phyloP scores from a whole-genome alignment of 2,329 filamentous ascomycete species.

The Thelonectria discophora region DNA sequence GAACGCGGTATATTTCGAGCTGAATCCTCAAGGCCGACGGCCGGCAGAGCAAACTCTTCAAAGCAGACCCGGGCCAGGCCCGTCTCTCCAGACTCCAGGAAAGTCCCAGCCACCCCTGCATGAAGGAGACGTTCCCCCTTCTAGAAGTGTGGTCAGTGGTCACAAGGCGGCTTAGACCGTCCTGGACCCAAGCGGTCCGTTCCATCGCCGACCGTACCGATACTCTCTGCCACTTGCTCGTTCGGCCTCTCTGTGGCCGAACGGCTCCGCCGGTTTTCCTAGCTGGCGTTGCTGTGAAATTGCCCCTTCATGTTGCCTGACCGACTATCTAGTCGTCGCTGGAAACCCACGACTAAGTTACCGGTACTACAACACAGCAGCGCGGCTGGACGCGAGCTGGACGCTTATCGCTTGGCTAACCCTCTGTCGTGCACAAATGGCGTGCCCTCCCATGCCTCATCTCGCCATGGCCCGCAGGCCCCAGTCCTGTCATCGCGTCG shows the following conservation, averaged over 20 bases:
- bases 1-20: no score
- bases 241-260: slow-evolving; percentile 4
- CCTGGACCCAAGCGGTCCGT: slow-evolving; percentile 29
- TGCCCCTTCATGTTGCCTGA: slow-evolving; percentile 11
- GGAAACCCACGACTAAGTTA: no score
- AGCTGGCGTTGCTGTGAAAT: slow-evolving; percentile 1
- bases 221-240: slow-evolving; percentile 15
- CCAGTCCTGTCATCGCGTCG: slow-evolving; percentile 33
- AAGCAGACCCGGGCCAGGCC: background rate
- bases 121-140: slow-evolving; percentile 10
- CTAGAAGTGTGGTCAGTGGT: slow-evolving; percentile 4
- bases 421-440: slow-evolving; percentile 33
- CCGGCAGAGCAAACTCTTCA: slow-evolving; percentile 1
- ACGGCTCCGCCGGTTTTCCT: slow-evolving; percentile 2
- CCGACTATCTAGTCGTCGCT: background rate
- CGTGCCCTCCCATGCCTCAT: slow-evolving; percentile 34
- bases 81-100: background rate
- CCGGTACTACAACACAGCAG: background rate
- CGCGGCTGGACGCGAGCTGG: slow-evolving; percentile 1
- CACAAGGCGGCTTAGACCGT: slow-evolving; percentile 15
- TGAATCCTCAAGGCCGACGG: background rate
- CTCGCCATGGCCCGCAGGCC: slow-evolving; percentile 32
- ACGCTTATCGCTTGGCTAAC: slow-evolving; percentile 13
- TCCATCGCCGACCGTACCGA: slow-evolving; percentile 24
- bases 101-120: slow-evolving; percentile 15